Percentiles rank a stretch among this genome's conserved stretches.
phyloP scores from a whole-genome alignment of 2,329 filamentous ascomycete genomes.

The Mariannaea sp. region DNA sequence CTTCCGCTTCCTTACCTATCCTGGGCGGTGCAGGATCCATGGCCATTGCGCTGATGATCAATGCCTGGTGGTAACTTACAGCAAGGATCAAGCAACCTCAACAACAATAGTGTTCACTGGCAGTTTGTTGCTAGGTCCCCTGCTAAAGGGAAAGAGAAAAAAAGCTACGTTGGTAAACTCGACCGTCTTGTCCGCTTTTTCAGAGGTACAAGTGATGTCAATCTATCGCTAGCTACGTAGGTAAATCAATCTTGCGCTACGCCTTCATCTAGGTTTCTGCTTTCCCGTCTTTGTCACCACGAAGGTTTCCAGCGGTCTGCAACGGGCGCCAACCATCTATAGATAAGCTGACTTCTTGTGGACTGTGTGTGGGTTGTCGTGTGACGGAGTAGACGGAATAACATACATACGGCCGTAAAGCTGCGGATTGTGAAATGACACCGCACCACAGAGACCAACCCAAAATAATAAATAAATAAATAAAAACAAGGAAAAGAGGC shows the following conservation, averaged over 20 bases:
- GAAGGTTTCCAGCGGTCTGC: slow-evolving; percentile 14
- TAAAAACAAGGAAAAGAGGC: not conserved
- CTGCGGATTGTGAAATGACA: slow-evolving; percentile 2
- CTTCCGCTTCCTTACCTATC: not conserved
- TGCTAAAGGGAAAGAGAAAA: too few species aligned
- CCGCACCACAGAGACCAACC: too few species aligned
- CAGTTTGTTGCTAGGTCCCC: too few species aligned
- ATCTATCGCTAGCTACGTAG: too few species aligned
- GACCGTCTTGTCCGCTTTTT: too few species aligned
- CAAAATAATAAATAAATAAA: slow-evolving; percentile 1
- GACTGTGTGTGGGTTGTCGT: slow-evolving; percentile 24
- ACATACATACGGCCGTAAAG: too few species aligned
- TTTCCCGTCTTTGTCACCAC: not conserved
- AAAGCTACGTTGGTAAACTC: too few species aligned
- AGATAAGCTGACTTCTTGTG: slow-evolving; percentile 36
- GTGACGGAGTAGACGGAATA: too few species aligned
- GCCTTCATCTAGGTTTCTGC: too few species aligned
- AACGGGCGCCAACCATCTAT: not conserved
- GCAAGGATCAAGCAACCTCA: not conserved
- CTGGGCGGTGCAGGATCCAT: slow-evolving; percentile 20
- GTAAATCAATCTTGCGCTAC: too few species aligned
- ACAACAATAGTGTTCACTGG: too few species aligned
- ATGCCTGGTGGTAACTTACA: not conserved
- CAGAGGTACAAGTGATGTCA: too few species aligned
- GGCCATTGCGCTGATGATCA: slow-evolving; percentile 6